Base-by-base conservation (phyloP, 352 stramenopile species). In the Globisporangium heterothallicum region DNA sequence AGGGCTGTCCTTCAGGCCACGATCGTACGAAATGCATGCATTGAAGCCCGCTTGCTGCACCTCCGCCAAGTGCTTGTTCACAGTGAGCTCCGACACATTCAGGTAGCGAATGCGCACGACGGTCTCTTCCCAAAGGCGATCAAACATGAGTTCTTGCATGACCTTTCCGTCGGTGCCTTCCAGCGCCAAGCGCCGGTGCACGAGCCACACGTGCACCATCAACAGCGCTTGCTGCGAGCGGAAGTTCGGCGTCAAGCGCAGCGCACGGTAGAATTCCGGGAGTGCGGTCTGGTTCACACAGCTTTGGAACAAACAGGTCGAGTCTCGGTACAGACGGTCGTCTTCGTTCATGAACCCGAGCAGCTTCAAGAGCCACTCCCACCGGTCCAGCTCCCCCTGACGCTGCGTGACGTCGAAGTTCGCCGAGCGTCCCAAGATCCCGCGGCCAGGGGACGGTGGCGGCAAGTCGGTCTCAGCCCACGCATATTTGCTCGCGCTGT, bases 71-170 rank as follows among this genome's bases (percentile, higher is more conserved):
- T 98, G 92, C 73, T 98, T 98, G 74, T 98, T 98, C 22, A 98
- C 91, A 2, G 92, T 96, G 24, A 98, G 65, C 68, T 98, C 94
- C 24, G 90, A 92, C 19, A 98, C 90, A 48, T 97, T 88, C 61
- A 89, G 66, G 45, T 81, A 83, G 14, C 96, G 88, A 56, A 99
- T 98, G 19, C 95, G 86, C 57, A 94, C 78, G 16, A 82, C 70
- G 0, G 93, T 97, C 64, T 98, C 94, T 55, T 98, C 92, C 96
- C 95, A 98, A 18, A 98, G 81, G 18, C 94, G 89, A 60, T 98
- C 93, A 69, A 99, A 99, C 49, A 98, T 71, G 63, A 97, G 79
- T 68, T 98, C 94, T 69, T 98, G 84, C 69, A 96, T 80, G 46
- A 93, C 48, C 64, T 90, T 89, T 45, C 82, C 80, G 9, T 90